Evolutionary conservation across 805 yeast species (phyloP).

Genomic region (Kazachstania viticola): DNA sequence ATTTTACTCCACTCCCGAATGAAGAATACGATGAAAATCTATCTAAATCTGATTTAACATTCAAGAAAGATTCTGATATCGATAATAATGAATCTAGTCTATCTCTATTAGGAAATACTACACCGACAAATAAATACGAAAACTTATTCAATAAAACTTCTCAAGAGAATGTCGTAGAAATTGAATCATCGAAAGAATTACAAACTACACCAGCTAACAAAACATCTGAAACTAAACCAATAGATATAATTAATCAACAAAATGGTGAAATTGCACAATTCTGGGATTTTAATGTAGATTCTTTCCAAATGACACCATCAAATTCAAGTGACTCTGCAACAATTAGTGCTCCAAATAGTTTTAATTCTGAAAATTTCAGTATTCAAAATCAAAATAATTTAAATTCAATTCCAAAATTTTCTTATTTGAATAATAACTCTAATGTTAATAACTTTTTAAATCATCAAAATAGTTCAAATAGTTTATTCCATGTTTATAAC

Average conservation of each 20-base stretch:
- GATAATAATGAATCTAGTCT: background rate
- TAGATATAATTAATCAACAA: slow-evolving; percentile 22
- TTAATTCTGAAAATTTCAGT: slow-evolving; percentile 14
- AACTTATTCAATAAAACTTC: slow-evolving; percentile 3
- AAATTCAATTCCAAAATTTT: background rate
- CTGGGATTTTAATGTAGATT: slow-evolving; percentile 31
- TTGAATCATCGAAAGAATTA: too few species aligned
- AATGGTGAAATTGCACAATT: slow-evolving; percentile 31
- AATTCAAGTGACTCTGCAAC: slow-evolving; percentile 26
- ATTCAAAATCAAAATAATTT: slow-evolving; percentile 1
- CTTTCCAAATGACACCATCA: slow-evolving; percentile 27
- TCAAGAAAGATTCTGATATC: background rate
- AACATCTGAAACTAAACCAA: slow-evolving; percentile 8
- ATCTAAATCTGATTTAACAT: background rate
- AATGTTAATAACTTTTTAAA: background rate
- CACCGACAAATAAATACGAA: slow-evolving; percentile 1
- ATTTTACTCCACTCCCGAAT: slow-evolving; percentile 3
- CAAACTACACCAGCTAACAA: background rate
- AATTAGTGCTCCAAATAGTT: slow-evolving; percentile 27
- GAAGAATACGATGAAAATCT: slow-evolving; percentile 1
- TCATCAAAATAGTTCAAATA: background rate
- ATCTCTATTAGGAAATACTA: background rate
- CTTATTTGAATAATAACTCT: background rate
- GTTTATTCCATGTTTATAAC: slow-evolving; percentile 2
- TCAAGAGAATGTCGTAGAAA: background rate